Evolutionary conservation across 2,329 filamentous ascomycete species (phyloP).

Genomic region (Pseudopithomyces maydicus): DNA sequence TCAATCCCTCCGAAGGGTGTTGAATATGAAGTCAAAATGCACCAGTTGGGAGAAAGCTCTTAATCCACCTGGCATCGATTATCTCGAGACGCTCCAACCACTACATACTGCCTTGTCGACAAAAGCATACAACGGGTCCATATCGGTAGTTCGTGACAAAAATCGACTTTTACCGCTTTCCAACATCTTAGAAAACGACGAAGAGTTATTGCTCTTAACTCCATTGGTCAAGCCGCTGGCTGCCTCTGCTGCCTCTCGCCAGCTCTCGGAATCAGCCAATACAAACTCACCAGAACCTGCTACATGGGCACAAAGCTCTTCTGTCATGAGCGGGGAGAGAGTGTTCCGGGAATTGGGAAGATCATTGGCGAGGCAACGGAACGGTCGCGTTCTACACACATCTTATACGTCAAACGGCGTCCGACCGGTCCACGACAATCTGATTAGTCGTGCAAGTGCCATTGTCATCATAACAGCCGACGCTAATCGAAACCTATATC

Average conservation of each 20-base stretch:
- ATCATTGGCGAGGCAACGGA: conserved; percentile 82
- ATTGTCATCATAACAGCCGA: conserved; percentile 93
- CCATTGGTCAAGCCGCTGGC: conserved; percentile 91
- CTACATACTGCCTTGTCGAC: conserved; percentile 81
- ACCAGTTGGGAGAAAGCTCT: conserved; percentile 91
- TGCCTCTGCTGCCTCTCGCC: conserved; percentile 81
- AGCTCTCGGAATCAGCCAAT: conserved; percentile 65
- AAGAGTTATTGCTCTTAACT: conserved; percentile 87
- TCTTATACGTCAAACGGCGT: conserved; percentile 95
- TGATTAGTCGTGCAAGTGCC: conserved; percentile 85
- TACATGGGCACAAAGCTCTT: conserved; percentile 61
- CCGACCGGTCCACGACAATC: conserved; percentile 87
- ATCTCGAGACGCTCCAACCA: conserved; percentile 80
- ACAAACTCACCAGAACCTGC: conserved; percentile 60
- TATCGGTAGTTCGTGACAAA: conserved; percentile 90
- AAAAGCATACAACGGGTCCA: conserved; percentile 87
- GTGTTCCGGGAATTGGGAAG: conserved; percentile 90
- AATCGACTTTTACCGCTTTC: conserved; percentile 82
- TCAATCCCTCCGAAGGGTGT: conserved; percentile 77
- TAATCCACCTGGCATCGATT: conserved; percentile 78
- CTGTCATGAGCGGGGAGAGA: conserved; percentile 87
- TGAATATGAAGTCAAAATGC: conserved; percentile 81
- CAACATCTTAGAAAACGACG: conserved; percentile 78
- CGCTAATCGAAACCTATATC: conserved; percentile 91
- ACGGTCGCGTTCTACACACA: conserved; percentile 86